Percentiles rank a stretch among this genome's conserved stretches.
These are phyloP conservation scores for Schizophyllum commune DNA, from an alignment of 1,284 basidiomycete species.

Conservation along the genomic window DNA sequence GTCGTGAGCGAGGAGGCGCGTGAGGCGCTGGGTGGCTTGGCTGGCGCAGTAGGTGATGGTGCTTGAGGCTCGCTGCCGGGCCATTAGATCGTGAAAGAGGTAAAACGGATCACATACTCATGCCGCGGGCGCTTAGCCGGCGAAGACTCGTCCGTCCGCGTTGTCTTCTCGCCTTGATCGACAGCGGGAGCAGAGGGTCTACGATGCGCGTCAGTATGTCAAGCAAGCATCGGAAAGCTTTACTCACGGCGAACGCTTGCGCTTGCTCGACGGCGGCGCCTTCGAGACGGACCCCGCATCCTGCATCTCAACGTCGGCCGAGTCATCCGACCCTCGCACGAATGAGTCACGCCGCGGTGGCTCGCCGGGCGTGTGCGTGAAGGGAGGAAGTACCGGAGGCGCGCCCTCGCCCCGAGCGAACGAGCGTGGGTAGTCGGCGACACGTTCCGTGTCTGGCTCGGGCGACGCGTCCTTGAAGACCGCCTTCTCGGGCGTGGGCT, in stretches of 20 bases:
- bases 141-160: neutral
- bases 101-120: neutral
- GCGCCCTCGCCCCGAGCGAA: neutral
- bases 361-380: neutral
- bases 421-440: neutral
- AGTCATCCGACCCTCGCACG: neutral
- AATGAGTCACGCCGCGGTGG: neutral
- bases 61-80: neutral
- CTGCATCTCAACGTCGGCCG: neutral
- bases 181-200: too few relatives aligned
- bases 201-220: neutral
- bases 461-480: neutral
- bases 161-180: neutral
- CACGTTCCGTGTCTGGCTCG: neutral
- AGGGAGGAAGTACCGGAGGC: neutral
- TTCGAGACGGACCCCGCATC: neutral
- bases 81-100: neutral
- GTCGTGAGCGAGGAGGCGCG: neutral
- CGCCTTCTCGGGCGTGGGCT: neutral
- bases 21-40: neutral
- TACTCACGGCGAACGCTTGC: neutral
- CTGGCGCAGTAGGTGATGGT: neutral
- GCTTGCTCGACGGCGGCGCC: neutral
- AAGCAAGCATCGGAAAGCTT: too few relatives aligned
- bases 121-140: neutral